These are phyloP conservation scores for Monosporascus cannonballus DNA, from an alignment of 2,329 filamentous ascomycete species.

Conservation along the genomic window DNA sequence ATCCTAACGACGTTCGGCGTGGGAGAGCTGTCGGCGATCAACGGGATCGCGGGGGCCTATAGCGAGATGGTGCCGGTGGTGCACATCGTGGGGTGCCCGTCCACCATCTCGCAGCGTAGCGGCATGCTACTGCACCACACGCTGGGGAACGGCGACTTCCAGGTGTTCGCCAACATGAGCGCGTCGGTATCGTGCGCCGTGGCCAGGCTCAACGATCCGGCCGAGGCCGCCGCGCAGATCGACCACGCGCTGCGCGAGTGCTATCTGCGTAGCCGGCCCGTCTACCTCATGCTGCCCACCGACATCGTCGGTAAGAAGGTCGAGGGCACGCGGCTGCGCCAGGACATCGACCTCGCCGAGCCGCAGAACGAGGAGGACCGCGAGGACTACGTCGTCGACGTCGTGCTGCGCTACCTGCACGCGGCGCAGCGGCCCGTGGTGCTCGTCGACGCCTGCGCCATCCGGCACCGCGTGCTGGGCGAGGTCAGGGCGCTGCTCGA, in stretches of 20 bases:
- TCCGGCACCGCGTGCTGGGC: conserved; percentile 65
- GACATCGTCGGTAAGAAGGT: conserved; percentile 75
- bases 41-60: conserved; percentile 68
- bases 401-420: conserved; percentile 67
- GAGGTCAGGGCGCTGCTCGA: conserved; percentile 69
- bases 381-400: conserved; percentile 78
- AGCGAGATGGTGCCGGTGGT: conserved; percentile 67
- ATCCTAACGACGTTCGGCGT: conserved; percentile 73
- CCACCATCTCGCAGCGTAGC: conserved; percentile 38
- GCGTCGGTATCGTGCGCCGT: conserved; percentile 64
- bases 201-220: conserved; percentile 63
- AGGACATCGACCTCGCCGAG: conserved; percentile 60
- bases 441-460: conserved; percentile 76
- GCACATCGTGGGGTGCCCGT: conserved; percentile 48
- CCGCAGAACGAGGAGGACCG: conserved; percentile 61
- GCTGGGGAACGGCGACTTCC: conserved; percentile 72
- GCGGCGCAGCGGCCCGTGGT: conserved; percentile 70
- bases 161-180: conserved; percentile 77
- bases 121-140: conserved; percentile 59
- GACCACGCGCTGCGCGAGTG: conserved; percentile 73
- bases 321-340: conserved; percentile 65
- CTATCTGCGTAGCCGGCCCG: conserved; percentile 66
- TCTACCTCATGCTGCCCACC: conserved; percentile 78
- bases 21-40: conserved; percentile 66
- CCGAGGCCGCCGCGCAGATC: conserved; percentile 67